Conservation (phyloP, 169 alveolate species). For the Babesia gibsoni region DNA sequence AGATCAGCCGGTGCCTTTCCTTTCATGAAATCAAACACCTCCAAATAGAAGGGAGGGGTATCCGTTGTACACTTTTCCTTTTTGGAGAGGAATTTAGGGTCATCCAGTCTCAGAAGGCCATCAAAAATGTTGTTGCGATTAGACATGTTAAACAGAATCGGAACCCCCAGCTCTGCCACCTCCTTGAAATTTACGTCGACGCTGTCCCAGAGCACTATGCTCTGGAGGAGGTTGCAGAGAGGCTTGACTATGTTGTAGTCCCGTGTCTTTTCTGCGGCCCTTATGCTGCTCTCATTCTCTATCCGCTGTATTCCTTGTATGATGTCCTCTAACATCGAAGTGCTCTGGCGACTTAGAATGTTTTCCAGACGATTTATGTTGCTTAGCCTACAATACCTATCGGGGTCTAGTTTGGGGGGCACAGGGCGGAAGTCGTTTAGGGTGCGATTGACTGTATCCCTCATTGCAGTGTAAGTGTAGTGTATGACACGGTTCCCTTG, state of each 20-base stretch:
- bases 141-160: slow-evolving; percentile 41
- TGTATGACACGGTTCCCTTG: slow-evolving; percentile 47
- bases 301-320: slow-evolving; percentile 10
- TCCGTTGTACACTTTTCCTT: slow-evolving; percentile 1
- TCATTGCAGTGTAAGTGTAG: slow-evolving; percentile 41
- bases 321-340: slow-evolving; percentile 39
- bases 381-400: not conserved
- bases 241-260: slow-evolving; percentile 49
- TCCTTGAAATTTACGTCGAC: slow-evolving; percentile 37
- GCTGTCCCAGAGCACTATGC: slow-evolving; percentile 52
- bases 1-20: slow-evolving; percentile 19
- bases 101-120: slow-evolving; percentile 19
- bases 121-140: slow-evolving; percentile 45
- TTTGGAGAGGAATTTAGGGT: slow-evolving; percentile 15
- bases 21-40: slow-evolving; percentile 28
- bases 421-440: not conserved
- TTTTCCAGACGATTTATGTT: slow-evolving; percentile 6
- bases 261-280: slow-evolving; percentile 41
- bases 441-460: slow-evolving; percentile 30
- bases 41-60: not conserved
- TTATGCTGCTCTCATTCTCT: slow-evolving; percentile 27
- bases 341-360: slow-evolving; percentile 34
- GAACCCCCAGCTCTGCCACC: slow-evolving; percentile 39
- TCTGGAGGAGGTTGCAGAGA: slow-evolving; percentile 32
- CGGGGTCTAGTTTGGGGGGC: slow-evolving; percentile 20